Evolutionary conservation across 208 protist species (phyloP), one percentile per base, ranked within the genome.

Genomic region (Leishmania arabica): DNA sequence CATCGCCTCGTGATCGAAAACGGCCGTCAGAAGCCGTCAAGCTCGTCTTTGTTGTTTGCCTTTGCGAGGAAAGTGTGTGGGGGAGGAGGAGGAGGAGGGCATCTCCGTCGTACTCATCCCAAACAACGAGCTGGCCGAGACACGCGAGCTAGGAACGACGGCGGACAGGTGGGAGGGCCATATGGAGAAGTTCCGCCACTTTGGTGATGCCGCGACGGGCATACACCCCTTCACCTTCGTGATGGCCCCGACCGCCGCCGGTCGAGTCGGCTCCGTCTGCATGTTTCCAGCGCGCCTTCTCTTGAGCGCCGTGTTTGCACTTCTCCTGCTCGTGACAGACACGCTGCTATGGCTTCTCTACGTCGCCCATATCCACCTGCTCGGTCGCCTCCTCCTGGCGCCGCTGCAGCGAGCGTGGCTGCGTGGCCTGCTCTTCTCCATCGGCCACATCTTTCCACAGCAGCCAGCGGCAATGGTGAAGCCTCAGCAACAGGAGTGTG

Each of bases 171-270:
- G 1, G 27, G 71, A 0, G 42, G 56, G 40, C 3, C 40, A 71
- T 95, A 71, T 96, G 93, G 93, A 96, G 75, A 96, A 96, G 86
- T 96, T 91, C 72, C 83, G 91, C 64, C 88, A 90, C 75, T 96
- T 92, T 47, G 89, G 80, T 24, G 93, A 96, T 82, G 91, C 90
- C 80, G 79, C 90, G 4, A 95, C 89, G n/a, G 93, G 93, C 70
- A 92, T 97, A 53, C 89, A 97, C 72, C 93, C 93, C 80, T 97
- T 95, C 83, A 88, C 87, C 51, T 62, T 84, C 37, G 76, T 87
- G 31, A 81, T 86, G 62, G 71, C 86, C 45, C 91, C 93, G 19
- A 91, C 87, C 42, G 81, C 79, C 7, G 11, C 84, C 4, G 88
- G 88, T 66, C 47, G 82, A 15, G 34, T 89, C 6, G 42, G 80